phyloP scores from a whole-genome alignment of 2,329 filamentous ascomycete species.

The Ascochyta pisi region DNA sequence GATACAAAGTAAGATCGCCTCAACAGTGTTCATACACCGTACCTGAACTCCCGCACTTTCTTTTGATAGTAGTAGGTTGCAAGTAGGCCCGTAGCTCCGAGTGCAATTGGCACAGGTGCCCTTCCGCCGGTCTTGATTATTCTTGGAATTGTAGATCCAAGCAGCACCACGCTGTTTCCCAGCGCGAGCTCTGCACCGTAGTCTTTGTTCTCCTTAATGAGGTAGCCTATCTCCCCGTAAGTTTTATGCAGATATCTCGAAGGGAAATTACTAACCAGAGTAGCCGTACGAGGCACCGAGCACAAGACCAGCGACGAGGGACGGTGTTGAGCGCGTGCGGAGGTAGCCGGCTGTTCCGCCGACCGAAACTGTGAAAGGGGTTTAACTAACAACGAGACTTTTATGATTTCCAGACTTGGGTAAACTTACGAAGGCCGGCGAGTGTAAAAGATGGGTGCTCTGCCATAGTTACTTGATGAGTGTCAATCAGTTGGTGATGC shows the following conservation, averaged over 20 bases:
- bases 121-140: slow-evolving; percentile 38
- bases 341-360: slow-evolving; percentile 40
- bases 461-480: slow-evolving; percentile 25
- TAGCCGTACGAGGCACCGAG: slow-evolving; percentile 36
- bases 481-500: not conserved
- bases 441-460: slow-evolving; percentile 42
- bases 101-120: slow-evolving; percentile 36
- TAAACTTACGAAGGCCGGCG: slow-evolving; percentile 33
- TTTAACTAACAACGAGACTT: slow-evolving; percentile 6
- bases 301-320: slow-evolving; percentile 36
- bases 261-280: slow-evolving; percentile 22
- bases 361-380: slow-evolving; percentile 25
- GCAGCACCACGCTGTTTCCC: slow-evolving; percentile 33
- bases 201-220: slow-evolving; percentile 39
- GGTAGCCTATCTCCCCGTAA: slow-evolving; percentile 23
- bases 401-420: not conserved
- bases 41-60: slow-evolving; percentile 41
- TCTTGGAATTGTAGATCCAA: slow-evolving; percentile 34
- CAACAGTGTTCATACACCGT: slow-evolving; percentile 26
- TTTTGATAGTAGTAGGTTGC: slow-evolving; percentile 40
- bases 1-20: not conserved
- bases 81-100: slow-evolving; percentile 33
- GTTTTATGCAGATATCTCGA: not conserved
- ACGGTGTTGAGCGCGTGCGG: slow-evolving; percentile 37
- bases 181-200: slow-evolving; percentile 39